Base-by-base conservation (phyloP, 1,284 basidiomycete genomes). In the Ustanciosporium gigantosporum region DNA sequence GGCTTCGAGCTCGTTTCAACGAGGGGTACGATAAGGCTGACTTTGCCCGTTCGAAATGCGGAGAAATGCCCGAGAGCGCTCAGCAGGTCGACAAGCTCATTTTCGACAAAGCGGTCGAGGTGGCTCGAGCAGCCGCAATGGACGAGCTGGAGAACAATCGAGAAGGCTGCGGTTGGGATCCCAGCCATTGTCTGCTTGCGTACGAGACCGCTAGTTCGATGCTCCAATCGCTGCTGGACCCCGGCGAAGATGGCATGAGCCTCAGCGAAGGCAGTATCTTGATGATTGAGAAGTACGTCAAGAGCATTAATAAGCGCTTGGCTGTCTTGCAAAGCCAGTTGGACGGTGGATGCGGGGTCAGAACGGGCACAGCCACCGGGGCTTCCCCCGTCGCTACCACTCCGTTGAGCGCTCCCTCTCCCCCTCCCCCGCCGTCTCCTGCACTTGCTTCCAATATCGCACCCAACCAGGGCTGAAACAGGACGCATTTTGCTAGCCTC, bases 141-240 rank as follows among this genome's bases (percentile, higher is more conserved):
- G 90, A 92, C 73, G 94, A 98, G 76, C 83, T 97, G 0, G 82
- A 89, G 19, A 73, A 70, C 44, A 71, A 76, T 25, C 62, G 66
- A n/a, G 57, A 65, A 6, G 57, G 58, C 2, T 36, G 41, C 20
- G 89, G 91, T 65, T 87, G 90, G 17, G 88, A 91, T 61, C 70
- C 79, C 4, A 46, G 73, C 22, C 87, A 89, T 66, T 95, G 92
- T 74, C 88, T 95, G 80, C 87, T 88, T 72, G 83, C 93, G 27
- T 98, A 98, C 79, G 93, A 96, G 75, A 91, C 91, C 58, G 91
- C 91, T 0, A 79, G 95, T 16, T 94, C 90, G 88, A 88, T 93
- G 75, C 81, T 98, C 21, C 89, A 90, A 64, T 88, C 91, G 0
- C 82, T 97, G 5, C 86, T 94, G 70, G 94, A 98, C 75, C 89